Evolutionary conservation across 192 early-diverging fungal genomes (phyloP).

Genomic region (Backusella mclennaniae): DNA sequence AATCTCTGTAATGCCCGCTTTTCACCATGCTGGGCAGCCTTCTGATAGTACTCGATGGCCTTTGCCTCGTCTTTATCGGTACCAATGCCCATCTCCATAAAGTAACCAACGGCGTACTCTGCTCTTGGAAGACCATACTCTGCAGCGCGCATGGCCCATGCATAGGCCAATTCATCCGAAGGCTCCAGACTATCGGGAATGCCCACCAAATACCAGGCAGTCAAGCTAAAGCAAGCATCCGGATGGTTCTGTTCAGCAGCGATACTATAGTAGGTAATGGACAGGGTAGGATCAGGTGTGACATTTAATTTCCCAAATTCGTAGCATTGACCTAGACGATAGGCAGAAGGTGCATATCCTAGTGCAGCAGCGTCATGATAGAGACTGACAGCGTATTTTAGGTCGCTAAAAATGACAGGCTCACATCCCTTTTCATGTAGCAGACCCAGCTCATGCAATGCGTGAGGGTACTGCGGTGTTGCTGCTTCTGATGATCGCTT

Average conservation of each 20-base stretch:
- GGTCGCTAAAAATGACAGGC: constrained; percentile 45
- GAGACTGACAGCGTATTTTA: constrained; percentile 55
- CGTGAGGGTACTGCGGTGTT: constrained; percentile 56
- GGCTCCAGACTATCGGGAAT: constrained; percentile 44
- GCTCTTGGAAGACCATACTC: constrained; percentile 50
- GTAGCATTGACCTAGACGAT: constrained; percentile 56
- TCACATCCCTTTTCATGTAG: constrained; percentile 56
- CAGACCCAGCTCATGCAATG: constrained; percentile 55
- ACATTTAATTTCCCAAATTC: constrained; percentile 54
- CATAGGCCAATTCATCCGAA: constrained; percentile 43
- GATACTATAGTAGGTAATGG: constrained; percentile 53
- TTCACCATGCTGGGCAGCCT: constrained; percentile 60
- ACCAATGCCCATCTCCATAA: constrained; percentile 60
- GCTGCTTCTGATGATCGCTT: constrained; percentile 59
- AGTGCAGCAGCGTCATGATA: constrained; percentile 59
- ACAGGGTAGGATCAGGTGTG: constrained; percentile 45
- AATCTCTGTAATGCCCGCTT: constrained; percentile 49
- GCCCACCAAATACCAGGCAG: constrained; percentile 62
- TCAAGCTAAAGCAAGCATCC: constrained; percentile 56
- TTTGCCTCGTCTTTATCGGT: constrained; percentile 43
- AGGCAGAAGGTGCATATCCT: constrained; percentile 61
- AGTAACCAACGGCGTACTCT: constrained; percentile 61
- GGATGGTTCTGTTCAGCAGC: constrained; percentile 58
- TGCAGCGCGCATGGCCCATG: constrained; percentile 55
- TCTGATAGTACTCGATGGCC: constrained; percentile 60